Evolutionary conservation across 1,139 yeast species (phyloP).

Genomic region (Magnusiomyces fungicola): DNA sequence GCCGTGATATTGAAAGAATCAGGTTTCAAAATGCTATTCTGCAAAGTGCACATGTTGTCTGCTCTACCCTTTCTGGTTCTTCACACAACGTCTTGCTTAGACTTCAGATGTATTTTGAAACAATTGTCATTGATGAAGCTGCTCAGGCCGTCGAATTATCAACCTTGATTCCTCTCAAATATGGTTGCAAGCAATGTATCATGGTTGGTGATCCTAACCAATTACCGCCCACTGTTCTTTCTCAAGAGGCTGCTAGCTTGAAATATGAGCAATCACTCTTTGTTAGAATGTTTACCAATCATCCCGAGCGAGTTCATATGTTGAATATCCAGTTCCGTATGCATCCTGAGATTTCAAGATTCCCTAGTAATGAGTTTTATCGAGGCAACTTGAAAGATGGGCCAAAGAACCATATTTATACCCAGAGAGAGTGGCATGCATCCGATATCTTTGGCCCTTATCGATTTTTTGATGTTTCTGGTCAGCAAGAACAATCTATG

Average conservation of each 20-base stretch:
- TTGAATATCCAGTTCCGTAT: slow-evolving; percentile 92
- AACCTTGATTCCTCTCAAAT: slow-evolving; percentile 82
- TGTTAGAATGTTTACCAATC: slow-evolving; percentile 78
- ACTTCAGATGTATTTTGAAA: slow-evolving; percentile 71
- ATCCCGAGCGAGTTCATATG: slow-evolving; percentile 56
- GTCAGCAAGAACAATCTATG: slow-evolving; percentile 48
- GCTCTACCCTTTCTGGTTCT: slow-evolving; percentile 88
- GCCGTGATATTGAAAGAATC: slow-evolving; percentile 70
- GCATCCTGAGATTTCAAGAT: slow-evolving; percentile 85
- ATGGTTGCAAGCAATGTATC: slow-evolving; percentile 83
- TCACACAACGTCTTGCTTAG: slow-evolving; percentile 81
- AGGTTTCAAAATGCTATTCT: slow-evolving; percentile 67
- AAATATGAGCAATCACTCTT: slow-evolving; percentile 87
- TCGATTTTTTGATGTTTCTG: slow-evolving; percentile 63
- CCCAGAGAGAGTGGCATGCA: slow-evolving; percentile 73
- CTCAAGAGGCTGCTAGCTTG: slow-evolving; percentile 72
- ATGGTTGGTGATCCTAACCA: slow-evolving; percentile 99
- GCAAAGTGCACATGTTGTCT: slow-evolving; percentile 75
- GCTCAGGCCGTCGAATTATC: slow-evolving; percentile 95
- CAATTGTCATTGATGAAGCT: slow-evolving; percentile 96
- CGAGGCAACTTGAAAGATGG: slow-evolving; percentile 68
- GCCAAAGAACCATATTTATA: slow-evolving; percentile 53
- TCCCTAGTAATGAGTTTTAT: slow-evolving; percentile 83
- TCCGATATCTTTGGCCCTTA: slow-evolving; percentile 55
- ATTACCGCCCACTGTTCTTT: slow-evolving; percentile 91